Percentiles rank a stretch among this genome's conserved stretches.
These are phyloP conservation scores for Saccharomyces paradoxus DNA, from an alignment of 805 yeast genomes.

Conservation along the genomic window DNA sequence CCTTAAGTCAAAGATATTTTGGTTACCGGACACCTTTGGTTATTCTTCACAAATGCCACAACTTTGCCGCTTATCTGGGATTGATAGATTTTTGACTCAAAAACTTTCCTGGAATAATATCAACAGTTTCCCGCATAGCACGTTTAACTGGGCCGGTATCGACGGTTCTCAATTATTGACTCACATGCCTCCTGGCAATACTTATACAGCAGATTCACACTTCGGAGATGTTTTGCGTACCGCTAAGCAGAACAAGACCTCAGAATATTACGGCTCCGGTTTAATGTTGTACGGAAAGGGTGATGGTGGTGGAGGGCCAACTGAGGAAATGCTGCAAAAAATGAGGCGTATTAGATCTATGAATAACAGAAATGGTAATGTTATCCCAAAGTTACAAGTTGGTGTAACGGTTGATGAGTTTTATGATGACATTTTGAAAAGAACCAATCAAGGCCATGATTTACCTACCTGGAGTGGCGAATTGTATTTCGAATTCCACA, in stretches of 20 bases:
- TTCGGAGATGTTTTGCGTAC: conserved; percentile 88
- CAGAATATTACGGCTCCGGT: conserved; percentile 73
- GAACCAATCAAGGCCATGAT: conserved; percentile 54
- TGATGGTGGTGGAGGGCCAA: conserved; percentile 99
- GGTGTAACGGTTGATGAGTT: conserved; percentile 73
- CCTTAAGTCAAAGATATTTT: conserved; percentile 60
- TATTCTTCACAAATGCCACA: conserved; percentile 94
- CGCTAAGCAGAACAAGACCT: conserved; percentile 70
- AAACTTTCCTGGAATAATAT: conserved; percentile 95
- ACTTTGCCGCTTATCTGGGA: conserved; percentile 77
- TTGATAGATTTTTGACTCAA: conserved; percentile 81
- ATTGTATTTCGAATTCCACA: conserved; percentile 85
- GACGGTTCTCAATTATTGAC: conserved; percentile 90
- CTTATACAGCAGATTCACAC: conserved; percentile 88
- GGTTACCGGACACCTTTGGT: conserved; percentile 98
- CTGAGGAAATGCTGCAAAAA: conserved; percentile 86
- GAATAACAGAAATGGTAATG: conserved; percentile 64
- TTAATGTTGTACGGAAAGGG: conserved; percentile 84
- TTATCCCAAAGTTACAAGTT: conserved; percentile 69
- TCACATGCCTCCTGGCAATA: conserved; percentile 97
- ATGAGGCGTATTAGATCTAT: conserved; percentile 86
- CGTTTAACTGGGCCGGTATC: conserved; percentile 92
- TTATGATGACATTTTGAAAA: conserved; percentile 54
- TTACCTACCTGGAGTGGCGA: conserved; percentile 92
- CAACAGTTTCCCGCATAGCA: conserved; percentile 78